A percentile compares a stretch with the other conserved stretches of the same genome.
Conservation (phyloP, 768 basidiomycete genomes). For the Lentinus tigrinus region DNA sequence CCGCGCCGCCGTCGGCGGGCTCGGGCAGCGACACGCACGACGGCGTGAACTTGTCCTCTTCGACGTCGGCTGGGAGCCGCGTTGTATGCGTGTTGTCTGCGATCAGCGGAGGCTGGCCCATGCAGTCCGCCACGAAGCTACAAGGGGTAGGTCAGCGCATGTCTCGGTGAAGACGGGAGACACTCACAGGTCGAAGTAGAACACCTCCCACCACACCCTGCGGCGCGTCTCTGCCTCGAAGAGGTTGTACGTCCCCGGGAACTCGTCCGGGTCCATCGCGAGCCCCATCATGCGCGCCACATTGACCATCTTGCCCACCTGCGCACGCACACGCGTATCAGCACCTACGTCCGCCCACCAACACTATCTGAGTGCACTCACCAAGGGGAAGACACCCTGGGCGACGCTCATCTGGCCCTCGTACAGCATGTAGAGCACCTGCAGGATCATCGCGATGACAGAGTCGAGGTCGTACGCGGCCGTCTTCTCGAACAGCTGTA, state of each 20-base stretch:
- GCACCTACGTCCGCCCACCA: background rate
- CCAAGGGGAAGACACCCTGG: conserved; percentile 42
- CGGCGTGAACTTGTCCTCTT: conserved; percentile 51
- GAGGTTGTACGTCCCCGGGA: conserved; percentile 43
- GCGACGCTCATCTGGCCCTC: conserved; percentile 45
- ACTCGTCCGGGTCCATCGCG: conserved; percentile 55
- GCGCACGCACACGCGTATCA: background rate
- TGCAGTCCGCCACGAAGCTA: conserved; percentile 70
- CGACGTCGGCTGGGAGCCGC: conserved; percentile 54
- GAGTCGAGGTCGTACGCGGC: conserved; percentile 53
- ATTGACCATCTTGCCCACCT: conserved; percentile 73
- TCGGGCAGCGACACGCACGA: conserved; percentile 45
- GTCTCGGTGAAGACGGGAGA: background rate
- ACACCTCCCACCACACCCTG: conserved; percentile 77
- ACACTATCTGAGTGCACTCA: conserved; percentile 25
- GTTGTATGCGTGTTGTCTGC: conserved; percentile 54
- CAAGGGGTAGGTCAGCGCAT: background rate
- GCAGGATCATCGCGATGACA: conserved; percentile 57
- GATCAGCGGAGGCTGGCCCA: conserved; percentile 63
- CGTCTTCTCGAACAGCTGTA: conserved; percentile 43
- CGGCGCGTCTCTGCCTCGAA: conserved; percentile 53
- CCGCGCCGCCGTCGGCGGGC: conserved; percentile 24
- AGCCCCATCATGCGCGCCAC: conserved; percentile 65
- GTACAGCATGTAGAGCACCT: conserved; percentile 53
- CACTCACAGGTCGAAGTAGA: conserved; percentile 75